Evolutionary conservation across 345 rosid species (phyloP).

Genomic region (Hypericum perforatum): DNA sequence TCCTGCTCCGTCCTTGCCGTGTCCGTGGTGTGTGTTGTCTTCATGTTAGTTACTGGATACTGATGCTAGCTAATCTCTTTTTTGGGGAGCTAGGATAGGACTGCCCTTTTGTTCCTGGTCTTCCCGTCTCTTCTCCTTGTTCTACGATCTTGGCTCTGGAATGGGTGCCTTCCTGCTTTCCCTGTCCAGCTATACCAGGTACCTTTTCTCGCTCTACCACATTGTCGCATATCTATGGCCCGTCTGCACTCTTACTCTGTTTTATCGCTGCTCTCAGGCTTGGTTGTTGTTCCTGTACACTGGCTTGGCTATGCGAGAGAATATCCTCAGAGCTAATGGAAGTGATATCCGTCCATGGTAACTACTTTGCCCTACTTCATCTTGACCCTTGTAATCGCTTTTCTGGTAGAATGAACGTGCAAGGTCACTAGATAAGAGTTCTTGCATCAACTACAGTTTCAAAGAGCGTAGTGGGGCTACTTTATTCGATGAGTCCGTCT

Average conservation of each 20-base stretch:
- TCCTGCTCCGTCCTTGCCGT: neutral
- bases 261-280: conserved; percentile 31
- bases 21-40: neutral
- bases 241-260: neutral
- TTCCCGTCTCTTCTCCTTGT: conserved; percentile 70
- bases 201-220: neutral
- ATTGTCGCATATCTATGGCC: neutral
- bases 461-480: no score
- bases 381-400: neutral
- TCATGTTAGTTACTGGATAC: conserved; percentile 10
- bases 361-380: conserved; percentile 2
- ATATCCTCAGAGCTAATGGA: conserved; percentile 88
- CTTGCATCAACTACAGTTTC: no score
- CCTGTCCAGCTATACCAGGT: conserved; percentile 98
- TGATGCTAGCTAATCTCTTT: neutral
- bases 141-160: conserved; percentile 77
- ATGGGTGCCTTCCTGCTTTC: conserved; percentile 84
- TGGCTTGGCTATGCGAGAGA: conserved; percentile 92
- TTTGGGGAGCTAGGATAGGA: conserved; percentile 55
- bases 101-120: conserved; percentile 86
- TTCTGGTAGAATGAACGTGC: neutral
- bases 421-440: no score
- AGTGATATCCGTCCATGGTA: conserved; percentile 99
- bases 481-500: no score
- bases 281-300: conserved; percentile 96